These are phyloP conservation scores for Acanthamoeba healyi DNA, from an alignment of 208 protist genomes.

Conservation along the genomic window DNA sequence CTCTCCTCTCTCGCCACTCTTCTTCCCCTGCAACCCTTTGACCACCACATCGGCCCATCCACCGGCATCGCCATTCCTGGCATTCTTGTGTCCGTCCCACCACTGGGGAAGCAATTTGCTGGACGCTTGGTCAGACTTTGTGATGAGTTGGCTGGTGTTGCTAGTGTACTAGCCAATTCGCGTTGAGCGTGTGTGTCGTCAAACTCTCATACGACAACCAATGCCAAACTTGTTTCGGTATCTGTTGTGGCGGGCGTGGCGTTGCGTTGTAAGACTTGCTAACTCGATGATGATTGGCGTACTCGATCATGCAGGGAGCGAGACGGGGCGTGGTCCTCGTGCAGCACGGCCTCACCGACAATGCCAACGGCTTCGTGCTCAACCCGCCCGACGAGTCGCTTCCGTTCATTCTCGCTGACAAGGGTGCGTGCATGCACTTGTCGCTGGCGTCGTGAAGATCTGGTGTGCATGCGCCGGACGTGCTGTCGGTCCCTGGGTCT, in stretches of 20 bases:
- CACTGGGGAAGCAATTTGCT: no score
- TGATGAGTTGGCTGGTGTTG: no score
- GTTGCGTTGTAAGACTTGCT: not conserved
- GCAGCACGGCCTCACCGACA: slow-evolving; percentile 32
- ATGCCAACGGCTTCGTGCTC: not conserved
- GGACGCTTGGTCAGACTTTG: no score
- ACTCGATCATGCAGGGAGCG: not conserved
- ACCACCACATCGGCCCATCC: no score
- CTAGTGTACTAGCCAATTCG: no score
- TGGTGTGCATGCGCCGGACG: not conserved
- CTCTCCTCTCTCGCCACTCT: not conserved
- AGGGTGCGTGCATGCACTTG: not conserved
- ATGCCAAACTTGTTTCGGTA: no score
- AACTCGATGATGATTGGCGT: no score
- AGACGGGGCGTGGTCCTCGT: slow-evolving; percentile 21
- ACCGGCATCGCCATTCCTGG: not conserved
- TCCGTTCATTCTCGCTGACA: slow-evolving; percentile 72
- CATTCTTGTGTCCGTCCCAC: not conserved
- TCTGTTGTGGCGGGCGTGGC: not conserved
- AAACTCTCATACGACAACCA: no score
- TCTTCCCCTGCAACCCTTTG: not conserved
- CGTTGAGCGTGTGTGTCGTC: no score
- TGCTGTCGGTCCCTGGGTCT: not conserved
- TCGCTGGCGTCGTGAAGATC: not conserved
- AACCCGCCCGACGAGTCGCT: slow-evolving; percentile 70